These are phyloP conservation scores for Aspergillus vadensis DNA, from an alignment of 2,329 filamentous ascomycete genomes.

Conservation along the genomic window DNA sequence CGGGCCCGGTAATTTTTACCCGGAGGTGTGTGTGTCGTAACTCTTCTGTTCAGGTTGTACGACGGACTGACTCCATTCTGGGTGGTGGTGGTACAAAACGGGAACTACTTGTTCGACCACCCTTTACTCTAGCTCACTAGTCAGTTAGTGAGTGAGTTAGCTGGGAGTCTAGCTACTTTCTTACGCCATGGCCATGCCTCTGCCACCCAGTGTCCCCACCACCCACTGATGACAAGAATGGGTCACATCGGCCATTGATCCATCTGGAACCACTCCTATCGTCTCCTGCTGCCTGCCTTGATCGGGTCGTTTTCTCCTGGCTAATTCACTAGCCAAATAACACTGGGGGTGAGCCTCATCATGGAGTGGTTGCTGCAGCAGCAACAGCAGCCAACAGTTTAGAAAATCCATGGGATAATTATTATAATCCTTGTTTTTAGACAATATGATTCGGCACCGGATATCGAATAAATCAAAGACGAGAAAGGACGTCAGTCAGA, in stretches of 20 bases:
- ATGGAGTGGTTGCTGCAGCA: neutral
- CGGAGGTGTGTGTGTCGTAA: neutral
- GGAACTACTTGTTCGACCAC: slow-evolving; percentile 2
- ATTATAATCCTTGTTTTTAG: no score
- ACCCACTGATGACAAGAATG: slow-evolving; percentile 15
- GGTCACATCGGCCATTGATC: slow-evolving; percentile 2
- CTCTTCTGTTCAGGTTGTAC: neutral
- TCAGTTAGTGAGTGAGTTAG: neutral
- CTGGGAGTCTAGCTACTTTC: slow-evolving; percentile 1
- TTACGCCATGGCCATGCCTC: slow-evolving; percentile 19
- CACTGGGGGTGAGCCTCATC: neutral
- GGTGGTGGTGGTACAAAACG: slow-evolving; percentile 7
- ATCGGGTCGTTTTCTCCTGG: neutral
- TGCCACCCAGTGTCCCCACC: slow-evolving; percentile 14
- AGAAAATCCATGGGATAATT: neutral
- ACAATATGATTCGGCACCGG: neutral
- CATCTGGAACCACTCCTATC: neutral
- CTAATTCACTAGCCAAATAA: neutral
- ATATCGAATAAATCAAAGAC: neutral
- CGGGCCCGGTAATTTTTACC: neutral
- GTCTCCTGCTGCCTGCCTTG: neutral
- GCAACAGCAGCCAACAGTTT: neutral
- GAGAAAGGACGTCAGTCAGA: neutral
- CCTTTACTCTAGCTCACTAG: no score
- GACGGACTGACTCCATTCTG: neutral